Conservation (phyloP, 306 rosid genomes). For the Cucumis melo region DNA sequence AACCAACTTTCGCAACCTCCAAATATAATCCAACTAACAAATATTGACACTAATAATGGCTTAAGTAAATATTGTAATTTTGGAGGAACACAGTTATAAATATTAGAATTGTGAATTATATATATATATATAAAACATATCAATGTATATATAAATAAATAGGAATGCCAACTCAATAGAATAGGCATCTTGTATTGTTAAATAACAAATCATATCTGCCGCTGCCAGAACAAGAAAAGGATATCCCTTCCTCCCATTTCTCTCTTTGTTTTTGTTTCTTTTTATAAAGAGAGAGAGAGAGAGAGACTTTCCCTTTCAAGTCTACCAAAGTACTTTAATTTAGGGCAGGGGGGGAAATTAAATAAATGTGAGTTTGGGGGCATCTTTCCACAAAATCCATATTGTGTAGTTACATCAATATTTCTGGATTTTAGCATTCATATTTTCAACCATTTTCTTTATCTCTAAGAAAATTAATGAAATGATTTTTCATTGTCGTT, state of each 20-base stretch:
- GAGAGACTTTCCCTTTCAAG: neutral
- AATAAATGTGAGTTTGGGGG: neutral
- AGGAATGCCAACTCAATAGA: neutral
- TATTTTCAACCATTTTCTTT: neutral
- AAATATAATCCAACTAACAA: no score
- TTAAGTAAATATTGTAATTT: no score
- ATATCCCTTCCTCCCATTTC: neutral
- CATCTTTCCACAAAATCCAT: neutral
- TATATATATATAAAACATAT: no score
- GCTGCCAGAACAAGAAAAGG: constrained; percentile 1
- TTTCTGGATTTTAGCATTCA: neutral
- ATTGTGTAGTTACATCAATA: constrained; percentile 23
- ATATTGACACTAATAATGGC: no score
- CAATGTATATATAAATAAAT: no score
- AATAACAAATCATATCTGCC: neutral
- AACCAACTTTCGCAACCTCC: no score
- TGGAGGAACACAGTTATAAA: no score
- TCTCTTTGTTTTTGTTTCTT: neutral
- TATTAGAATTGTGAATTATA: no score
- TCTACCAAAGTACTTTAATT: neutral
- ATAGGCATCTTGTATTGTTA: neutral
- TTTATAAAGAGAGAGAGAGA: neutral
- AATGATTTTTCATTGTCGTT: neutral
- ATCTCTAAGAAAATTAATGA: neutral
- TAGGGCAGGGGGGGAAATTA: neutral